phyloP scores from a whole-genome alignment of 257 asterid species.

The Gardenia jasminoides region DNA sequence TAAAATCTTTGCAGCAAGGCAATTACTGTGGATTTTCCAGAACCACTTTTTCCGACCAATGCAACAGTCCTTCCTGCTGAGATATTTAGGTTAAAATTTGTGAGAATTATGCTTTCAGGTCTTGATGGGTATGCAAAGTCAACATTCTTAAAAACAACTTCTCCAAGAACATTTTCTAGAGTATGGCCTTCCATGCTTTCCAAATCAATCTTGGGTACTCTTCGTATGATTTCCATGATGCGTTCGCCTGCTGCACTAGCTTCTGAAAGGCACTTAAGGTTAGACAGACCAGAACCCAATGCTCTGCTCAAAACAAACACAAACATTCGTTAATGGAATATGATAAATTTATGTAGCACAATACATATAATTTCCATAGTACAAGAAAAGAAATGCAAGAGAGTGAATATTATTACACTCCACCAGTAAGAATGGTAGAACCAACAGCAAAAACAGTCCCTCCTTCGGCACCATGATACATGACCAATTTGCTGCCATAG shows the following conservation, averaged over 20 bases:
- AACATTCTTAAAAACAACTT: constrained; percentile 59
- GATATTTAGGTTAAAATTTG: constrained; percentile 54
- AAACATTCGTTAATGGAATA: too few relatives aligned
- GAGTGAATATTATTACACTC: constrained; percentile 67
- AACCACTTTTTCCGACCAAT: constrained; percentile 90
- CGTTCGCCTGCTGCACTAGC: constrained; percentile 82
- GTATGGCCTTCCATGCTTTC: constrained; percentile 65
- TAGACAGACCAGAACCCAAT: constrained; percentile 77
- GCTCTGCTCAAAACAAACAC: constrained; percentile 59
- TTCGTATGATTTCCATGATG: constrained; percentile 51
- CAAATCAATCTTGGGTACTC: constrained; percentile 78
- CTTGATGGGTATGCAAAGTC: constrained; percentile 81
- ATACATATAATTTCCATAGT: too few relatives aligned
- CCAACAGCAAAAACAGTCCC: constrained; percentile 93
- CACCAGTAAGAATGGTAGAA: constrained; percentile 79
- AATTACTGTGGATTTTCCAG: constrained; percentile 83
- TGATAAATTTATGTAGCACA: too few relatives aligned
- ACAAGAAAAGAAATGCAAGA: background rate
- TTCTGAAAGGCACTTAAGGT: constrained; percentile 65
- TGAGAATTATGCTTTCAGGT: constrained; percentile 62
- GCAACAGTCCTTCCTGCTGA: constrained; percentile 83
- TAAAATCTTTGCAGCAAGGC: constrained; percentile 83
- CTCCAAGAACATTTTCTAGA: constrained; percentile 52
- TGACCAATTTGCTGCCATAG: constrained; percentile 79
- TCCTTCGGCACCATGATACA: constrained; percentile 74